phyloP scores from a whole-genome alignment of 192 early-diverging fungal genomes.

The Linnemannia hyalina region DNA sequence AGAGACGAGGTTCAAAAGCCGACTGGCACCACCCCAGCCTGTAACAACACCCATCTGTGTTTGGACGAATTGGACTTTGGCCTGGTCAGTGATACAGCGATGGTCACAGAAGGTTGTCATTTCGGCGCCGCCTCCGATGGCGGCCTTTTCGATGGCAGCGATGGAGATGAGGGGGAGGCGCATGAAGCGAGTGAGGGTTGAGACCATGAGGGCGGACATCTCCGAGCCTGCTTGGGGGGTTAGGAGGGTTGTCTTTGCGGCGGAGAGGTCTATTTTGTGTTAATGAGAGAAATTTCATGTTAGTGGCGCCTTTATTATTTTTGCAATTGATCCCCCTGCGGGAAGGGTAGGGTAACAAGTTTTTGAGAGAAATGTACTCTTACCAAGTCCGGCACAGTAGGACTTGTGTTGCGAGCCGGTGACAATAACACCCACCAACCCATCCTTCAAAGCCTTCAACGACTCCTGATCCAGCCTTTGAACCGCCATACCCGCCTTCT shows the following conservation, averaged over 20 bases:
- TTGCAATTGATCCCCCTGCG: not conserved
- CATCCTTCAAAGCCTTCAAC: slow-evolving; percentile 8
- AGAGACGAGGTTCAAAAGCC: slow-evolving; percentile 61
- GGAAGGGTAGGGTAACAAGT: not conserved
- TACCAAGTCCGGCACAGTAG: slow-evolving; percentile 68
- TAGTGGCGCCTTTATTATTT: slow-evolving; percentile 5
- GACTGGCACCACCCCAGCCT: slow-evolving; percentile 73
- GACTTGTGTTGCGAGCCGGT: slow-evolving; percentile 58
- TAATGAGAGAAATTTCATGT: not conserved
- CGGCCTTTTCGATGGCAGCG: slow-evolving; percentile 71
- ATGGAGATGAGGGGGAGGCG: slow-evolving; percentile 70
- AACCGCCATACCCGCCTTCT: slow-evolving; percentile 6
- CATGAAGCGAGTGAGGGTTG: slow-evolving; percentile 64
- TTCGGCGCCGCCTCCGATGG: slow-evolving; percentile 78
- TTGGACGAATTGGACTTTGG: slow-evolving; percentile 72
- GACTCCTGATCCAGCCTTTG: slow-evolving; percentile 11
- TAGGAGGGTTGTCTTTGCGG: slow-evolving; percentile 62
- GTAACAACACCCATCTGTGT: slow-evolving; percentile 71
- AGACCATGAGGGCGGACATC: slow-evolving; percentile 73
- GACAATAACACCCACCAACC: slow-evolving; percentile 58
- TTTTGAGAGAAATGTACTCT: not conserved
- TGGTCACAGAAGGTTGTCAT: slow-evolving; percentile 72
- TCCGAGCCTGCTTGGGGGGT: slow-evolving; percentile 51
- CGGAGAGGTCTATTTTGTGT: slow-evolving; percentile 61
- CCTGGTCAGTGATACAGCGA: slow-evolving; percentile 57